Percentiles rank a stretch among this genome's conserved stretches.
These are phyloP conservation scores for Phoma sp. DNA, from an alignment of 2,329 filamentous ascomycete genomes.

Conservation along the genomic window DNA sequence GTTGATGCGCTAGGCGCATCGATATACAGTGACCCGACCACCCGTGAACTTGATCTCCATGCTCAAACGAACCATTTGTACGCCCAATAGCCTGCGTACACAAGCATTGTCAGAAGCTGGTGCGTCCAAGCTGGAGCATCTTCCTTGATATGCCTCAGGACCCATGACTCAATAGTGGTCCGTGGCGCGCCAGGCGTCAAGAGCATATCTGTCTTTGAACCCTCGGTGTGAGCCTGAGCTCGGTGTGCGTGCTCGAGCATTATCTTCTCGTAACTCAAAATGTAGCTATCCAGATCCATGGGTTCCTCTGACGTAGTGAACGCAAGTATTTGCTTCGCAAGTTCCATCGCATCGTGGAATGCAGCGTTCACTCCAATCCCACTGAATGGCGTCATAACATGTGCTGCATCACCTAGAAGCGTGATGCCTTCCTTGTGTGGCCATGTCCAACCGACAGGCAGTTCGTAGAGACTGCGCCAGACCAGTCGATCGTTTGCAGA, in stretches of 20 bases:
- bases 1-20: no score
- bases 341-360: conserved; percentile 45
- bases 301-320: conserved; percentile 19
- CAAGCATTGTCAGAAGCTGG: conserved; percentile 18
- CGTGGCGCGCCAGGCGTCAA: conserved; percentile 56
- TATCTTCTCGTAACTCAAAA: conserved; percentile 45
- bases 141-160: conserved; percentile 22
- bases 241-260: conserved; percentile 48
- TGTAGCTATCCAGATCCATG: conserved; percentile 30
- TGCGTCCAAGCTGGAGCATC: conserved; percentile 25
- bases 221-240: conserved; percentile 49
- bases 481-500: conserved; percentile 25
- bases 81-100: conserved; percentile 27
- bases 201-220: conserved; percentile 57
- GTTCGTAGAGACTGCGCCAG: conserved; percentile 47
- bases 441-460: conserved; percentile 50
- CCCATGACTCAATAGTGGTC: conserved; percentile 50
- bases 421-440: conserved; percentile 47
- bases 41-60: not conserved
- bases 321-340: conserved; percentile 42
- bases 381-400: conserved; percentile 48
- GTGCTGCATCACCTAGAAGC: conserved; percentile 51
- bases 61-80: conserved; percentile 25
- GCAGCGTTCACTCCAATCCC: conserved; percentile 50
- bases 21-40: no score